Evolutionary conservation across 23 red algal genomes (phyloP).

Genomic region (Cyanidiococcus yangmingshanensis): DNA sequence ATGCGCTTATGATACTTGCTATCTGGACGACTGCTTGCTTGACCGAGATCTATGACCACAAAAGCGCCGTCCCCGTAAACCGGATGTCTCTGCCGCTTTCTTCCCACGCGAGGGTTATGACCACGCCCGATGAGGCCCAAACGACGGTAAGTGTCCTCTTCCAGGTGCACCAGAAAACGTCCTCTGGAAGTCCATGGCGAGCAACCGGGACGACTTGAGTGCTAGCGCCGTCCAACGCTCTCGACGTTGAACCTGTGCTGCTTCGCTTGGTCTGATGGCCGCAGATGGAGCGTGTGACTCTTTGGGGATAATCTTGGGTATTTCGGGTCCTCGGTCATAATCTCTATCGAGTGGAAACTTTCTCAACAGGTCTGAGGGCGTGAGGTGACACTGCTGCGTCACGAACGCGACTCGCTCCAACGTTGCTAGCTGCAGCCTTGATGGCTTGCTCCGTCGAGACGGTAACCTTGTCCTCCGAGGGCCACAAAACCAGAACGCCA

Average conservation of each 20-base stretch:
- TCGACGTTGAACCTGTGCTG: too few species aligned
- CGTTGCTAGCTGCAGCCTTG: too few species aligned
- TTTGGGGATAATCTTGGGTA: too few species aligned
- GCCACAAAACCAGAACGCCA: not conserved
- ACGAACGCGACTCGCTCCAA: not conserved
- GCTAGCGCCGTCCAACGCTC: too few species aligned
- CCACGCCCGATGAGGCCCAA: slow-evolving; percentile 13
- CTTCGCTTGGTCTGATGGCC: too few species aligned
- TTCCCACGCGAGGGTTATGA: not conserved
- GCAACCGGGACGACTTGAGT: too few species aligned
- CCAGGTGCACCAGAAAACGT: not conserved
- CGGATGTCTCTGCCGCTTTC: not conserved
- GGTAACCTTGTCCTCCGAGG: too few species aligned
- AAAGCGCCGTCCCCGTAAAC: not conserved
- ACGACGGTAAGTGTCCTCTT: not conserved
- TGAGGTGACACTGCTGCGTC: not conserved
- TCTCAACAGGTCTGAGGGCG: not conserved
- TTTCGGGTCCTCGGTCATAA: too few species aligned
- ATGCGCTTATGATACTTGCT: not conserved
- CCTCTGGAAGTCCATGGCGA: too few species aligned
- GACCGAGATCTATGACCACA: not conserved
- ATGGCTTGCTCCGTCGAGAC: too few species aligned
- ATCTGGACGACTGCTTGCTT: not conserved
- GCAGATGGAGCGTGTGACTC: too few species aligned
- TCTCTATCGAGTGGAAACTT: too few species aligned